Evolutionary conservation across 2,329 filamentous ascomycete species (phyloP), one percentile per base, ranked within the genome.

Genomic region (Fusarium mundagurra): DNA sequence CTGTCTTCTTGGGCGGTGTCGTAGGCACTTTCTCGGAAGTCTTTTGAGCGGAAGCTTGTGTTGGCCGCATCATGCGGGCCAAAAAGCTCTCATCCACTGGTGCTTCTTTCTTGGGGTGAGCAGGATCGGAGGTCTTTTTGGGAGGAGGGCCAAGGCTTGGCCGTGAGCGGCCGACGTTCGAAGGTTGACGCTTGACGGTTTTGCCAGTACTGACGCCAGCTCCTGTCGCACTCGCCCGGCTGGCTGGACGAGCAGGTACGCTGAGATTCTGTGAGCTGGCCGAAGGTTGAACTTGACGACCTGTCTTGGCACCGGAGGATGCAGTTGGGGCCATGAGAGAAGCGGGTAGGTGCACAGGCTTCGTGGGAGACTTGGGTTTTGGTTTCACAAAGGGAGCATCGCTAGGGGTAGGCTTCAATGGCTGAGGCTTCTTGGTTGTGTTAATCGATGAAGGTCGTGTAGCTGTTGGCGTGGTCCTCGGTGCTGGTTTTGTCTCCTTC

Each of bases 21-120:
- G 83, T 73, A 5, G 86, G 83, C 3, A 80, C 80, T 83, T 93
- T 94, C 10, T 93, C 92, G 6, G 89, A 85, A 0, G 88, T 88
- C 83, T 94, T 94, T 72, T 87, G 91, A 14, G 91, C 88, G 10
- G 91, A 94, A 51, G 89, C 86, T 50, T 92, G 89, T 0, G 93
- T 95, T 5, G 93, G 93, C 45, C 93, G 87, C 90, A 92, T 95
- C 93, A 95, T 94, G 60, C 93, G 89, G n/a, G 92, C 92, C 33
- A 95, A 84, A 82, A 95, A 95, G 20, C 90, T 83, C 73, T 93
- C 91, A 72, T 94, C 92, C 3, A 92, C 86, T 24, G 88, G 88
- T 53, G 85, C 86, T 33, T 88, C 85, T 69, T 86, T 85, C 75
- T 87, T 88, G 12, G 88, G 83, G 16, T 85, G 80, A 20, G 67